phyloP scores from a whole-genome alignment of 2,329 filamentous ascomycete species.

The Penicillium sp. region DNA sequence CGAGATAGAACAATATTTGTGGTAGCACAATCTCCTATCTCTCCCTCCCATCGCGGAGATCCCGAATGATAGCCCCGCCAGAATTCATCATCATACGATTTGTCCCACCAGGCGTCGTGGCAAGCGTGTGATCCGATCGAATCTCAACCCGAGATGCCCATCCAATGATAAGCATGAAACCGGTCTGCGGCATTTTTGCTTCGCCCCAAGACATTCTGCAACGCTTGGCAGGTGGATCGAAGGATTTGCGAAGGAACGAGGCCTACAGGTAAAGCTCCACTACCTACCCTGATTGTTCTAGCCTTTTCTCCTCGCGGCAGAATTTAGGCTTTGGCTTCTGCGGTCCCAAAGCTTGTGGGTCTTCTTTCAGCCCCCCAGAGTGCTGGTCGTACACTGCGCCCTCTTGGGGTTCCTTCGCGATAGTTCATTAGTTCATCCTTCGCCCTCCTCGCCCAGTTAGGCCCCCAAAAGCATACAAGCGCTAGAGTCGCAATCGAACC shows the following conservation, averaged over 20 bases:
- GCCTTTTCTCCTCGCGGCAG: background rate
- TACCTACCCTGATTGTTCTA: background rate
- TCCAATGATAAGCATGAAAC: background rate
- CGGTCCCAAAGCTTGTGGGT: background rate
- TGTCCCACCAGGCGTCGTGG: background rate
- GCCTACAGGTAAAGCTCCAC: background rate
- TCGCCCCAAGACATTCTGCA: conserved; percentile 3
- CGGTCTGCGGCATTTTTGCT: background rate
- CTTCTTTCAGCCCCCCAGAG: background rate
- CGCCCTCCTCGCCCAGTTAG: too few species aligned
- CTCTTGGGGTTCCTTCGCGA: too few species aligned
- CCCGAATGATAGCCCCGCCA: background rate
- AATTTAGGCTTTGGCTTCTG: background rate
- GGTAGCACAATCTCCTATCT: background rate
- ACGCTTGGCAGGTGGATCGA: conserved; percentile 1
- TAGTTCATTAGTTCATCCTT: too few species aligned
- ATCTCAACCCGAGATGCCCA: background rate
- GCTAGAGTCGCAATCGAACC: too few species aligned
- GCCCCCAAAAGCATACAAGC: too few species aligned
- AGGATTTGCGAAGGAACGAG: background rate
- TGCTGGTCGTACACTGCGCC: too few species aligned
- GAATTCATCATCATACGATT: background rate
- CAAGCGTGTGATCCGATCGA: background rate
- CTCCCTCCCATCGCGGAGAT: background rate
- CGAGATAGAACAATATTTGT: too few species aligned